Base-by-base conservation (phyloP, 73 alveolate species). In the Breviolum minutum region DNA sequence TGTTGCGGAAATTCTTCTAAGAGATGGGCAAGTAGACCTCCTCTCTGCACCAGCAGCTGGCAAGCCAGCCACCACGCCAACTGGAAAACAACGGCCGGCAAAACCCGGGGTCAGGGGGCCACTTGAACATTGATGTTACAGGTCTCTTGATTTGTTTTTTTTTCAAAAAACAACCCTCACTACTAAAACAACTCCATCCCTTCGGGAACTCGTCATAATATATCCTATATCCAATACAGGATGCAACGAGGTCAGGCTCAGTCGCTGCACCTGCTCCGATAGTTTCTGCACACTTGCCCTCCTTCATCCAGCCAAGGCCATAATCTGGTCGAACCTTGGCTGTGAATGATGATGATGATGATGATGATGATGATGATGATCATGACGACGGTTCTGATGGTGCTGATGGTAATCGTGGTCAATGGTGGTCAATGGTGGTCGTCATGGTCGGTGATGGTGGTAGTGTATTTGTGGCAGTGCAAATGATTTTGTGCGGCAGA, bases 221-320 rank as follows among this genome's bases (percentile, higher is more conserved):
- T 40, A 40, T 40, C 54, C 54, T 40, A 40, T 40, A 40, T 40
- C 54, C 54, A 0, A 40, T 40, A 40, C 54, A 71, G 10, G 32
- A 30, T 3, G 81, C 81, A 11, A 71, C 6, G 26, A 30, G 10
- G 10, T 17, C 12, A n/a, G n/a, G n/a, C n/a, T n/a, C n/a, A n/a
- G n/a, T n/a, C n/a, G n/a, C n/a, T n/a, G 54, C 82, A 14, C 97
- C 98, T 92, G 98, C 98, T 73, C 82, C 79, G 30, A 92, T 92
- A 9, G 90, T 80, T 32, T 92, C 98, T 16, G 98, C 98, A 14
- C 98, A 92, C 90, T 92, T 73, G 60, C 98, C 98, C 20, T 63
- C 89, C 98, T 92, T 92, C 86, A 74, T 92, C 98, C 98, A 92
- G 61, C 98, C 98, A 7, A 92, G 98, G 62, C 98, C 90, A 48